phyloP scores from a whole-genome alignment of 495 filamentous ascomycete species.

The Rusavskia elegans region DNA sequence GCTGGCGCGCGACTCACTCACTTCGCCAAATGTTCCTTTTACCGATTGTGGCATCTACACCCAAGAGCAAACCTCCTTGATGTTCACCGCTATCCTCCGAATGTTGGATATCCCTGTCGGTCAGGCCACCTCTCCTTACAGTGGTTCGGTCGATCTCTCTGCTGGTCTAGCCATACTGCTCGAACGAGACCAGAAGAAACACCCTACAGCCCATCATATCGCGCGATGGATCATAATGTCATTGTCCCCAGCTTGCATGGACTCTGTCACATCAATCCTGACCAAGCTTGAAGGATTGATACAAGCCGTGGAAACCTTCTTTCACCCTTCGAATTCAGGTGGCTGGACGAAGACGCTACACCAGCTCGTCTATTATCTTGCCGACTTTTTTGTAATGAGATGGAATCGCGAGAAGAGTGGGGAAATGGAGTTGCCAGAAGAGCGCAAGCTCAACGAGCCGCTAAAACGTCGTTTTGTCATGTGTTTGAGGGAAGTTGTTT shows the following conservation, averaged over 20 bases:
- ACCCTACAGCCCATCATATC: conserved; percentile 78
- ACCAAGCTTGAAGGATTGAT: conserved; percentile 82
- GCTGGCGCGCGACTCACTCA: conserved; percentile 65
- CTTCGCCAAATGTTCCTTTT: conserved; percentile 61
- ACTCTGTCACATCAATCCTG: conserved; percentile 63
- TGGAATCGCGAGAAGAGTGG: conserved; percentile 92
- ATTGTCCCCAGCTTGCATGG: conserved; percentile 69
- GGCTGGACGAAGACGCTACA: conserved; percentile 79
- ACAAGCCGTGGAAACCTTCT: conserved; percentile 94
- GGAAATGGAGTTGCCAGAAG: conserved; percentile 69
- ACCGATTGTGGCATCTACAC: conserved; percentile 82
- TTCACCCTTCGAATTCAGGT: conserved; percentile 94
- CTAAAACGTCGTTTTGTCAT: conserved; percentile 84
- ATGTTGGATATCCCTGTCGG: conserved; percentile 93
- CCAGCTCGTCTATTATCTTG: conserved; percentile 81
- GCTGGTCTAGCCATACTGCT: conserved; percentile 71
- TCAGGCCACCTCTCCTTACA: conserved; percentile 87
- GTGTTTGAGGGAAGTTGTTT: conserved; percentile 79
- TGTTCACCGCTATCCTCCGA: conserved; percentile 82
- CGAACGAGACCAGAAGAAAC: conserved; percentile 82
- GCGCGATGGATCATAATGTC: conserved; percentile 95
- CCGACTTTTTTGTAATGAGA: conserved; percentile 93
- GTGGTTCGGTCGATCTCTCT: conserved; percentile 58
- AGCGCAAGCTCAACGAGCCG: conserved; percentile 60
- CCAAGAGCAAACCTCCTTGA: conserved; percentile 75